A percentile compares a stretch with the other conserved stretches of the same genome.
phyloP scores from a whole-genome alignment of 2,329 filamentous ascomycete species.

The Fusarium piperis region DNA sequence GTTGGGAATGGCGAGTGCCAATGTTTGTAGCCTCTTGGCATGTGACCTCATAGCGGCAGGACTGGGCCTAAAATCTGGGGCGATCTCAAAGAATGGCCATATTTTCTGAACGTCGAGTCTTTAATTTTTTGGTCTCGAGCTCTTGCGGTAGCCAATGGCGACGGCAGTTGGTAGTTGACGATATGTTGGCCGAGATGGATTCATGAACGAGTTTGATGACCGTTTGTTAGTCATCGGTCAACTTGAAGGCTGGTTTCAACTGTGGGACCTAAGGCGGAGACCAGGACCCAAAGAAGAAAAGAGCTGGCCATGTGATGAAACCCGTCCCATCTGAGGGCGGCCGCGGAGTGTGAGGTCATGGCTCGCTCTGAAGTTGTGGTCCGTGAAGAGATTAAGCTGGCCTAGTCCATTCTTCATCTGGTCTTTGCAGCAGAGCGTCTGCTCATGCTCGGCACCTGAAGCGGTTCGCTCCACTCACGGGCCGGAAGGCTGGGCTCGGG shows the following conservation, averaged over 20 bases:
- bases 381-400: conserved; percentile 3
- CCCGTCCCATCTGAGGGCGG: neutral
- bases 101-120: conserved; percentile 11
- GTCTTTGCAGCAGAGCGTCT: conserved; percentile 2
- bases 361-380: neutral
- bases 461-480: conserved; percentile 25
- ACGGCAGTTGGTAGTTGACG: conserved; percentile 3
- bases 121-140: neutral
- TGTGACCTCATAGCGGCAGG: conserved; percentile 38
- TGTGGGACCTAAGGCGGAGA: conserved; percentile 28
- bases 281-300: conserved; percentile 33
- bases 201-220: neutral
- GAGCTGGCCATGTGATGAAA: conserved; percentile 17
- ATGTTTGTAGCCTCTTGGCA: conserved; percentile 12
- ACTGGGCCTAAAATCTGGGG: conserved; percentile 38
- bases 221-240: conserved; percentile 21
- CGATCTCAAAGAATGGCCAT: conserved; percentile 15
- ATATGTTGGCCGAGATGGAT: conserved; percentile 33
- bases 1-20: neutral
- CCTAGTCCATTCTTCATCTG: neutral
- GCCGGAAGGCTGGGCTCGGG: conserved; percentile 33
- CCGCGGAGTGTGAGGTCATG: neutral
- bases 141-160: conserved; percentile 29
- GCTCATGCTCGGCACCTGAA: conserved; percentile 16
- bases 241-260: conserved; percentile 18